These are phyloP conservation scores for Phialophora expanda DNA, from an alignment of 2,329 filamentous ascomycete genomes.

Conservation along the genomic window DNA sequence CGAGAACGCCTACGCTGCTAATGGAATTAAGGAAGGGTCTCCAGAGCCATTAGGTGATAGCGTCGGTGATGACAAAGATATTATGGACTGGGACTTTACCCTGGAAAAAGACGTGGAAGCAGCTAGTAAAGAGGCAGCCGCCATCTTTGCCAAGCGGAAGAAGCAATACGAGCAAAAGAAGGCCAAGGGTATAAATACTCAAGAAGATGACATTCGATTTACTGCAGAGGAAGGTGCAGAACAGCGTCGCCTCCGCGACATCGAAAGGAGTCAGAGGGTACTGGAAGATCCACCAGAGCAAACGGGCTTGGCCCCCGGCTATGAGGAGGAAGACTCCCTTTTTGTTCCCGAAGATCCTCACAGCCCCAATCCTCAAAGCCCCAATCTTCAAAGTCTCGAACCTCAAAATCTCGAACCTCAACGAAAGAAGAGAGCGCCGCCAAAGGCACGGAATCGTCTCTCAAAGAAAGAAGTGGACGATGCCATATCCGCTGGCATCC, in stretches of 20 bases:
- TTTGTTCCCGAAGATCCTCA: slow-evolving; percentile 31
- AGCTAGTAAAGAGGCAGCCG: slow-evolving; percentile 1
- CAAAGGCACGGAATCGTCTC: slow-evolving; percentile 26
- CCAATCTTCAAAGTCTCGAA: neutral
- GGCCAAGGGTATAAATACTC: slow-evolving; percentile 12
- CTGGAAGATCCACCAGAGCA: slow-evolving; percentile 9
- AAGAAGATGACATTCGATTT: slow-evolving; percentile 31
- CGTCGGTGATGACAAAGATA: slow-evolving; percentile 14
- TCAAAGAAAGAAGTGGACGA: slow-evolving; percentile 27
- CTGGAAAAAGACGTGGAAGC: slow-evolving; percentile 14
- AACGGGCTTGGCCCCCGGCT: slow-evolving; percentile 13
- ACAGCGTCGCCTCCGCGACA: slow-evolving; percentile 23
- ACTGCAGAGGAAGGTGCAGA: slow-evolving; percentile 25
- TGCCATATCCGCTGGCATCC: slow-evolving; percentile 27
- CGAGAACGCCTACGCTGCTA: neutral
- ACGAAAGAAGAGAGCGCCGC: slow-evolving; percentile 18
- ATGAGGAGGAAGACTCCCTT: slow-evolving; percentile 29
- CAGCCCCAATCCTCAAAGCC: neutral
- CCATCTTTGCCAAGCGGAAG: slow-evolving; percentile 24
- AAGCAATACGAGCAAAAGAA: slow-evolving; percentile 25
- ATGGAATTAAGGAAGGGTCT: neutral
- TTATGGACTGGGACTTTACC: slow-evolving; percentile 20
- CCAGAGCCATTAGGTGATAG: neutral
- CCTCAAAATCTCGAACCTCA: neutral
- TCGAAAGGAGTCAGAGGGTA: slow-evolving; percentile 24